These are phyloP conservation scores for Talaromyces albobiverticillius DNA, from an alignment of 2,329 filamentous ascomycete species.

Conservation along the genomic window DNA sequence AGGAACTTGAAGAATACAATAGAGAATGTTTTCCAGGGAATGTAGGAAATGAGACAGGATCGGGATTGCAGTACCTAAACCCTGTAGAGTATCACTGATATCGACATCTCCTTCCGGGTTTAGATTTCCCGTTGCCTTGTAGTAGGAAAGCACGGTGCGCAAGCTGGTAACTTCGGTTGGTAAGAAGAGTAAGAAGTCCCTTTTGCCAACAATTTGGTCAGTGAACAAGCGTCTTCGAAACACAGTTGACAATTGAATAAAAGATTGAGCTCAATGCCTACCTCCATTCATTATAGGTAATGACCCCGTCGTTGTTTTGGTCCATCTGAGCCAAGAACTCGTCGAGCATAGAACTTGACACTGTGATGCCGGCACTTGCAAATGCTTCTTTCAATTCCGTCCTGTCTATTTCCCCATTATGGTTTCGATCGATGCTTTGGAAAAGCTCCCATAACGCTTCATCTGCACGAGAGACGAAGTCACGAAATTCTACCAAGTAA, in stretches of 20 bases:
- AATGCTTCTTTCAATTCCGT: slow-evolving; percentile 80
- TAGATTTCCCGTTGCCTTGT: slow-evolving; percentile 81
- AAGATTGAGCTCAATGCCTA: no score
- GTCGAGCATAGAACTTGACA: slow-evolving; percentile 73
- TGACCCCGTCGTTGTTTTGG: slow-evolving; percentile 78
- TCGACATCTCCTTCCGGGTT: slow-evolving; percentile 92
- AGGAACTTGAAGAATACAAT: slow-evolving; percentile 33
- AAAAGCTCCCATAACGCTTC: slow-evolving; percentile 79
- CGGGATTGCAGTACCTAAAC: slow-evolving; percentile 71
- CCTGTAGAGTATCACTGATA: slow-evolving; percentile 86
- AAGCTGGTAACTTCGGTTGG: slow-evolving; percentile 64
- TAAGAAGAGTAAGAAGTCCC: slow-evolving; percentile 92
- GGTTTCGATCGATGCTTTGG: slow-evolving; percentile 78
- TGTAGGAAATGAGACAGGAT: slow-evolving; percentile 37
- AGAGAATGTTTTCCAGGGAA: slow-evolving; percentile 33
- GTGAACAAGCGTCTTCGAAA: slow-evolving; percentile 10
- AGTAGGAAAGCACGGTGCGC: slow-evolving; percentile 83
- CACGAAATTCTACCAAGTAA: slow-evolving; percentile 69
- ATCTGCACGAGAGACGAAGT: slow-evolving; percentile 85
- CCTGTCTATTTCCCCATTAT: slow-evolving; percentile 82
- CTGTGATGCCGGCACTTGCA: slow-evolving; percentile 69
- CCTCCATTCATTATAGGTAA: slow-evolving; percentile 96
- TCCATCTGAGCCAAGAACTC: slow-evolving; percentile 90
- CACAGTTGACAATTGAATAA: background rate
- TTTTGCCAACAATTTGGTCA: slow-evolving; percentile 34